Evolutionary conservation across 2,329 filamentous ascomycete genomes (phyloP).

Genomic region (Colletotrichum acutatum): DNA sequence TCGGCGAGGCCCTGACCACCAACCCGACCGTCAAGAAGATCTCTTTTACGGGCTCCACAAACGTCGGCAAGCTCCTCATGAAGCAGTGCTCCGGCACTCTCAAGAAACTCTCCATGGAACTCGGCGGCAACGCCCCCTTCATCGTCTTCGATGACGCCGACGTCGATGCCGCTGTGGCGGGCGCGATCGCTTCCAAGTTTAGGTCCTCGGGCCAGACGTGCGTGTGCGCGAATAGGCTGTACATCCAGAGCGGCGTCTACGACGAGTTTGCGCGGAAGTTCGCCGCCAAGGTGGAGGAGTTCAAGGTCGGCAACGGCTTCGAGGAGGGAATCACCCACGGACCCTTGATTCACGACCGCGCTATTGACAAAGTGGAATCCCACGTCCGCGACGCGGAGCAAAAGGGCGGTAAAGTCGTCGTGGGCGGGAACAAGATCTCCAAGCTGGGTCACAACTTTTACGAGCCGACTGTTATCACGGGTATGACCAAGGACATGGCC

Average conservation of each 20-base stretch:
- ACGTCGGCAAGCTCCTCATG: slow-evolving; percentile 82
- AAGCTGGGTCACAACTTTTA: slow-evolving; percentile 81
- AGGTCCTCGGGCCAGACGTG: slow-evolving; percentile 95
- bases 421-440: slow-evolving; percentile 79
- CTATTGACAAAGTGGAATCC: slow-evolving; percentile 79
- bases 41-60: slow-evolving; percentile 88
- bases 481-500: slow-evolving; percentile 87
- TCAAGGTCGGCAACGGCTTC: slow-evolving; percentile 83
- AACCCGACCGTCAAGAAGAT: slow-evolving; percentile 85
- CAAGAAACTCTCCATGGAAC: slow-evolving; percentile 87
- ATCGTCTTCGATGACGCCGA: slow-evolving; percentile 98
- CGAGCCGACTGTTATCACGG: slow-evolving; percentile 87
- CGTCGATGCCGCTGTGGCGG: slow-evolving; percentile 83
- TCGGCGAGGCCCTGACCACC: slow-evolving; percentile 82
- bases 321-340: slow-evolving; percentile 79
- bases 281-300: slow-evolving; percentile 76
- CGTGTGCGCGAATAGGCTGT: slow-evolving; percentile 88
- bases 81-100: slow-evolving; percentile 86
- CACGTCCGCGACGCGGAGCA: slow-evolving; percentile 83
- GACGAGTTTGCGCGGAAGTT: slow-evolving; percentile 77
- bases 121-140: slow-evolving; percentile 94
- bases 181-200: slow-evolving; percentile 90
- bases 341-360: slow-evolving; percentile 86
- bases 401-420: slow-evolving; percentile 80
- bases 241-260: slow-evolving; percentile 82